A percentile compares a stretch with the other conserved stretches of the same genome.
These are phyloP conservation scores for Sugiyamaella pinicola DNA, from an alignment of 1,139 yeast species.

Conservation along the genomic window DNA sequence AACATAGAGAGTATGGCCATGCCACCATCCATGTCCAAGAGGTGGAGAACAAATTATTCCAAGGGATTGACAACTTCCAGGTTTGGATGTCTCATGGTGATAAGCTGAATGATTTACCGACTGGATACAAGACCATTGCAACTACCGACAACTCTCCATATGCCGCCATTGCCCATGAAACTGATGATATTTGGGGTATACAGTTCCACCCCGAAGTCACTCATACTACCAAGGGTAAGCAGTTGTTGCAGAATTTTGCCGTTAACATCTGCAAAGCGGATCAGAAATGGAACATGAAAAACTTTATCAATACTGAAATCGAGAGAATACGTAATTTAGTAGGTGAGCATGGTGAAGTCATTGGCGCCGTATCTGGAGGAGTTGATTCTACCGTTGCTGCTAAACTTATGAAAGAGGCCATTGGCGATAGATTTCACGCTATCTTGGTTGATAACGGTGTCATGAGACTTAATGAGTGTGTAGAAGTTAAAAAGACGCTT, in stretches of 20 bases:
- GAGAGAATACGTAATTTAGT: slow-evolving; percentile 86
- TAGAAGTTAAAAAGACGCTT: slow-evolving; percentile 80
- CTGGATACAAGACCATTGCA: slow-evolving; percentile 87
- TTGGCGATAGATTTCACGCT: slow-evolving; percentile 98
- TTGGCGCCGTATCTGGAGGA: slow-evolving; percentile 99
- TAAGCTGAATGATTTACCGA: slow-evolving; percentile 87
- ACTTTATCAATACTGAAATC: slow-evolving; percentile 94
- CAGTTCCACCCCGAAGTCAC: slow-evolving; percentile 99
- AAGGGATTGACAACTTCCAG: slow-evolving; percentile 86
- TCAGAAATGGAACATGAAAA: slow-evolving; percentile 97
- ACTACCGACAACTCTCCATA: slow-evolving; percentile 91
- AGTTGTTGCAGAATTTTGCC: slow-evolving; percentile 86
- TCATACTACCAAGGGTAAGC: slow-evolving; percentile 90
- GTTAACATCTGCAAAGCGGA: slow-evolving; percentile 82
- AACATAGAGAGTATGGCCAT: slow-evolving; percentile 97
- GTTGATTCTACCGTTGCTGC: slow-evolving; percentile 99
- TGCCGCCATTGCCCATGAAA: slow-evolving; percentile 85
- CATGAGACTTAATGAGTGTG: slow-evolving; percentile 92
- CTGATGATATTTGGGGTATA: slow-evolving; percentile 81
- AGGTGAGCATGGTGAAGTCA: slow-evolving; percentile 98
- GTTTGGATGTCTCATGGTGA: slow-evolving; percentile 99
- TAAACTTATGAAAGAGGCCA: slow-evolving; percentile 95
- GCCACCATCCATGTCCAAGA: slow-evolving; percentile 83
- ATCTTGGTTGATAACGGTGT: slow-evolving; percentile 97
- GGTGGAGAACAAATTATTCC: slow-evolving; percentile 67